Evolutionary conservation across 2,329 filamentous ascomycete species (phyloP).

Genomic region (Fonsecaea erecta): DNA sequence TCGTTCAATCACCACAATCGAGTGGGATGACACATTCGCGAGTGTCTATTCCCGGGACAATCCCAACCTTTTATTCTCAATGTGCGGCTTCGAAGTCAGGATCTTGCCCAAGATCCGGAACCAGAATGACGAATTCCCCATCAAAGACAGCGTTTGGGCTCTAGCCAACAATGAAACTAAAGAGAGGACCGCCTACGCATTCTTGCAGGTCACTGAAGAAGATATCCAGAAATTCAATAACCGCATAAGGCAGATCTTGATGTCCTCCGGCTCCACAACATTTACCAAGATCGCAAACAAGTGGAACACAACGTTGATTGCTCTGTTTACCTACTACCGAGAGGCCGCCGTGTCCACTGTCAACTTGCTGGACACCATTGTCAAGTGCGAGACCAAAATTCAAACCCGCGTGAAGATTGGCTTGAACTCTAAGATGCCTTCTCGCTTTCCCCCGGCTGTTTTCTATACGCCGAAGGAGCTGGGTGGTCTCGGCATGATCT

Average conservation of each 20-base stretch:
- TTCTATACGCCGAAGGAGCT: constrained; percentile 99
- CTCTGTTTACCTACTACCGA: constrained; percentile 97
- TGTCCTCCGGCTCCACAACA: constrained; percentile 98
- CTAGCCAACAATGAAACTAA: constrained; percentile 95
- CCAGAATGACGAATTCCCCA: constrained; percentile 91
- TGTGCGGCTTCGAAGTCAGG: constrained; percentile 97
- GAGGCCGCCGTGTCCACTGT: constrained; percentile 97
- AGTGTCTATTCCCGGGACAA: constrained; percentile 99
- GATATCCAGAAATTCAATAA: constrained; percentile 99
- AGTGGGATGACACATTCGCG: constrained; percentile 98
- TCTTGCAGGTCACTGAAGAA: constrained; percentile 96
- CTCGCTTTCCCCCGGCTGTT: constrained; percentile 94
- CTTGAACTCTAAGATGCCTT: constrained; percentile 98
- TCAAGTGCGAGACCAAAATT: constrained; percentile 99
- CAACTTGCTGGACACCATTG: constrained; percentile 91
- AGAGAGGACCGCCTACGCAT: constrained; percentile 94
- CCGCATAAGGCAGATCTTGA: constrained; percentile 94
- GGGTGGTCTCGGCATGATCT: constrained; percentile 98
- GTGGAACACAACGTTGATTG: constrained; percentile 98
- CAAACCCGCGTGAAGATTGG: constrained; percentile 99
- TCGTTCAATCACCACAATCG: constrained; percentile 92
- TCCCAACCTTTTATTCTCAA: constrained; percentile 93
- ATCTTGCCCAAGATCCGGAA: constrained; percentile 95
- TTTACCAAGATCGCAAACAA: constrained; percentile 99
- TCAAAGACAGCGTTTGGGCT: constrained; percentile 98